Evolutionary conservation across 352 stramenopile species (phyloP), one percentile per base, ranked within the genome.

Genomic region (Phytophthora constricta): DNA sequence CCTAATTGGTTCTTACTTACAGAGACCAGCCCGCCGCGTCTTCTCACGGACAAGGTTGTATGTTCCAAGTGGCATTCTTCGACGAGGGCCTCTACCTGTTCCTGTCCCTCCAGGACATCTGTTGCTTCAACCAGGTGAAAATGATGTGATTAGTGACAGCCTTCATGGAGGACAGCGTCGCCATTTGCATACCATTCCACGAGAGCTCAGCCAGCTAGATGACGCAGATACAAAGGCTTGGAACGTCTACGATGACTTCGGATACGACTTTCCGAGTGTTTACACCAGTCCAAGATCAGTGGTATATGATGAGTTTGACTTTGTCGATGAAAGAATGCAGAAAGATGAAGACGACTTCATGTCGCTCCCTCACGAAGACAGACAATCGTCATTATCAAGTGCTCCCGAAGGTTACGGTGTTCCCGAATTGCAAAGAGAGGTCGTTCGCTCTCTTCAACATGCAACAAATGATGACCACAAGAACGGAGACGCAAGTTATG

Each of bases 371-470:
- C 34, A 17, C 26, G 55, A 67, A 28, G 62, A 64, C 7, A 34
- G 34, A 17, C 34, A 20, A 5, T 45, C 31, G 13, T 70, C 66
- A 1, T n/a, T 70, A 10, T 68, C 67, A 13, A 55, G 20, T 55
- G 48, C 58, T 20, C 60, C 61, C 34, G 48, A 52, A 13, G 41
- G 31, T 28, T 62, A 63, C 26, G 57, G 61, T 22, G 50, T 41
- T 17, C 50, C 62, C 48, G 55, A 20, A 25, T 56, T 84, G 7
- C 73, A 84, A 27, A 62, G 52, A 45, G 73, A 82, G 5, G 79
- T 84, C 2, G 53, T 86, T 23, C 80, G 80, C 14, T 89, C 80
- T 10, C 63, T 87, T 7, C 71, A 74, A 43, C 43, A 71, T 43
- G 51, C 72, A 31, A 33, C 19, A 14, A 10, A 45, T 17, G 17